A percentile compares a stretch with the other conserved stretches of the same genome.
phyloP scores from a whole-genome alignment of 2,329 filamentous ascomycete species.

The Ophiostoma montium region DNA sequence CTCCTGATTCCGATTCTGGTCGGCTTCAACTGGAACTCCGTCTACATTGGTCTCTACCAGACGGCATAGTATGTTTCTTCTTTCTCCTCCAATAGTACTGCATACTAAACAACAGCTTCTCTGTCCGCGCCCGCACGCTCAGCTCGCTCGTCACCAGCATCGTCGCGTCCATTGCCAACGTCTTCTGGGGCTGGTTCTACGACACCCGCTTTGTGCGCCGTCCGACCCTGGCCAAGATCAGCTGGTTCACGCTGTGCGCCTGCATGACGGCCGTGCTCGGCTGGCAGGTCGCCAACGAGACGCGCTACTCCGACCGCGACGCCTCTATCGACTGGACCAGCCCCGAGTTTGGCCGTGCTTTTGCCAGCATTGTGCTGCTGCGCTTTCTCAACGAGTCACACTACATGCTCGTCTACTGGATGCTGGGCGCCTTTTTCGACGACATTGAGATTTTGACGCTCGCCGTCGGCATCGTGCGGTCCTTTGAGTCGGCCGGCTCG shows the following conservation, averaged over 20 bases:
- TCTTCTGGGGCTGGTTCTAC: constrained; percentile 2
- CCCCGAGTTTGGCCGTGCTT: neutral
- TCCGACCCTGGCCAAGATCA: neutral
- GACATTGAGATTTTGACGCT: neutral
- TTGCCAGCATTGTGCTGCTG: constrained; percentile 1
- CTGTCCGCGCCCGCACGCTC: neutral
- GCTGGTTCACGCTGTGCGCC: neutral
- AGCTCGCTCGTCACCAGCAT: neutral
- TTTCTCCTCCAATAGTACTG: too few species aligned
- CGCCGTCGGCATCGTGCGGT: neutral
- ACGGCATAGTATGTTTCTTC: neutral
- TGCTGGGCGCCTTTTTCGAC: neutral
- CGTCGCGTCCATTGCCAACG: neutral
- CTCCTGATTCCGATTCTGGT: neutral
- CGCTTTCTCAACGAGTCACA: constrained; percentile 1
- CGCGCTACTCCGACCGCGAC: neutral
- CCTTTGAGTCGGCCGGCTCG: neutral
- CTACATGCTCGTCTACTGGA: constrained; percentile 2
- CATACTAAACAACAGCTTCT: neutral
- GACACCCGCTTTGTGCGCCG: neutral
- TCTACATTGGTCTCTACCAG: constrained; percentile 1
- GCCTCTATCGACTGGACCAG: neutral
- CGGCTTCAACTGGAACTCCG: neutral
- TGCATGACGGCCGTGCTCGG: neutral
- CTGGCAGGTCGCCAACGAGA: constrained; percentile 1